Conservation (phyloP, 139 green algal species). For the Tetraselmis chui region DNA sequence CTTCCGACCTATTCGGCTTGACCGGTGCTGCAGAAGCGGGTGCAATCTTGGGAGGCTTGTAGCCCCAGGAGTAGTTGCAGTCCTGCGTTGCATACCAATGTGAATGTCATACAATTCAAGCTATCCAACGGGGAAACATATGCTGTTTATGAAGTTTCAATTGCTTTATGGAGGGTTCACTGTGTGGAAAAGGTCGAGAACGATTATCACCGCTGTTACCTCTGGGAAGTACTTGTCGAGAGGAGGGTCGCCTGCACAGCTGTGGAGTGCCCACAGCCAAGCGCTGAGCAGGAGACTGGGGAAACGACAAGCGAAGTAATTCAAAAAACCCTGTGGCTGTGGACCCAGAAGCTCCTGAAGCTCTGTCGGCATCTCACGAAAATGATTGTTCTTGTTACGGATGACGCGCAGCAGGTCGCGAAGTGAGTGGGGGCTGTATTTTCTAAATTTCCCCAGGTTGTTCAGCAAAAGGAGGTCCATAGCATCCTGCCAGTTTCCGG, state of each 20-base stretch:
- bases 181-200: no score
- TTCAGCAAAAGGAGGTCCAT: constrained; percentile 71
- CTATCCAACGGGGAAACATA: no score
- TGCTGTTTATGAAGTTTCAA: no score
- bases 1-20: no score
- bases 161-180: no score
- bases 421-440: constrained; percentile 67
- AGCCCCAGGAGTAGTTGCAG: neutral
- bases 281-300: constrained; percentile 74
- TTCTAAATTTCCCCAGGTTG: constrained; percentile 79
- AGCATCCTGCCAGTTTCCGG: constrained; percentile 55
- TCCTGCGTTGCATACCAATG: no score
- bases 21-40: neutral
- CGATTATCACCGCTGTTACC: no score
- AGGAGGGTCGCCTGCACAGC: constrained; percentile 42
- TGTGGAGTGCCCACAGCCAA: constrained; percentile 64
- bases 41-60: neutral
- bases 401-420: constrained; percentile 95
- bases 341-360: constrained; percentile 63
- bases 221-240: constrained; percentile 55
- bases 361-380: constrained; percentile 76
- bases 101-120: no score
- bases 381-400: constrained; percentile 97
- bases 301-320: constrained; percentile 82
- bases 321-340: constrained; percentile 61